A percentile compares a stretch with the other conserved stretches of the same genome.
These are phyloP conservation scores for Fraxinus ornus DNA, from an alignment of 305 asterid genomes.

Conservation along the genomic window DNA sequence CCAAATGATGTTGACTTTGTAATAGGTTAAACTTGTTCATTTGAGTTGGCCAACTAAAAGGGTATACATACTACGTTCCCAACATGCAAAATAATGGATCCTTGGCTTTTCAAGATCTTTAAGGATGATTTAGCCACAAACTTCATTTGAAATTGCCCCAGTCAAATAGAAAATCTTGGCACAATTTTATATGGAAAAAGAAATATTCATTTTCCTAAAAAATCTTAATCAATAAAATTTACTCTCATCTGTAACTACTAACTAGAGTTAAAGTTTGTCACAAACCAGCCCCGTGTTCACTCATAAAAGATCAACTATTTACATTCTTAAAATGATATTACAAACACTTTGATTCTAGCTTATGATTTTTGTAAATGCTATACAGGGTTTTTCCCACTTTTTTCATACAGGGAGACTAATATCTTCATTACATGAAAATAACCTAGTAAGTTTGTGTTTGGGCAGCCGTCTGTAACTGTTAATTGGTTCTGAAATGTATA, in stretches of 20 bases:
- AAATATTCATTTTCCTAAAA: background rate
- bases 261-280: background rate
- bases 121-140: background rate
- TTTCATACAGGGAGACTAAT: background rate
- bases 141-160: background rate
- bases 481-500: background rate
- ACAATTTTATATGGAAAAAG: background rate
- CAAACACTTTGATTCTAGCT: background rate
- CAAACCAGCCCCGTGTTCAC: background rate
- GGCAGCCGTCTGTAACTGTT: background rate
- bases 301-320: background rate
- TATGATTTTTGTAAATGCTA: background rate
- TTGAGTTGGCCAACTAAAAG: background rate
- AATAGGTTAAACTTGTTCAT: background rate
- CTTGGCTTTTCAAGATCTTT: background rate
- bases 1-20: background rate
- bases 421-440: background rate
- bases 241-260: background rate
- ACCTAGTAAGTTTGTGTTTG: background rate
- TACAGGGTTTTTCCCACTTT: background rate
- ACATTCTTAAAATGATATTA: background rate
- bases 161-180: background rate
- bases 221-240: background rate
- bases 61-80: background rate
- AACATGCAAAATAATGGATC: background rate